Conservation (phyloP, 148 eudicot species). For the Fallopia convolvulus region DNA sequence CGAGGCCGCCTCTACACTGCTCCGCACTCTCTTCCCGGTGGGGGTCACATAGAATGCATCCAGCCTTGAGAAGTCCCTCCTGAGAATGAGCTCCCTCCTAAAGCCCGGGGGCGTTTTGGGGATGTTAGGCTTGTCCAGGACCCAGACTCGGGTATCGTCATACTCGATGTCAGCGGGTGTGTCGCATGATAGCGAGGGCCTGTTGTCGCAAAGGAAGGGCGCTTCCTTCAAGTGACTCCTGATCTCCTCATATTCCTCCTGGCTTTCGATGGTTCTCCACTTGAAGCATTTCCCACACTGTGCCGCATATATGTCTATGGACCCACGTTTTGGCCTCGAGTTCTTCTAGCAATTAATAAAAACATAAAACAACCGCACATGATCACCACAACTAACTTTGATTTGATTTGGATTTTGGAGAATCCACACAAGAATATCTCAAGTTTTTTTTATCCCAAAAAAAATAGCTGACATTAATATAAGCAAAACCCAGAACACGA, state of each 20-base stretch:
- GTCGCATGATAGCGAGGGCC: conserved; percentile 34
- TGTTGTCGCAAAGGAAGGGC: conserved; percentile 52
- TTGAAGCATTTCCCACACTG: conserved; percentile 66
- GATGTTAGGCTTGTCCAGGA: conserved; percentile 52
- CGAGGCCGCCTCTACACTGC: conserved; percentile 24
- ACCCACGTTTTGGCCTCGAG: conserved; percentile 23
- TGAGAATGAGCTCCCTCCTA: conserved; percentile 35
- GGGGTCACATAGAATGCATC: conserved; percentile 54
- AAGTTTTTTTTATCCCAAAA: too few relatives aligned
- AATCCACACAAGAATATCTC: neutral
- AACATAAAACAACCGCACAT: neutral
- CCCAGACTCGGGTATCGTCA: conserved; percentile 55
- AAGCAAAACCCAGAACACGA: too few relatives aligned
- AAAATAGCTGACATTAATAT: too few relatives aligned
- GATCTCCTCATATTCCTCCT: conserved; percentile 60
- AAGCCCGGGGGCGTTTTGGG: conserved; percentile 66
- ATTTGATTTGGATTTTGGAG: neutral
- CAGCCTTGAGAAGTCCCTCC: conserved; percentile 54
- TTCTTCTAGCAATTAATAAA: neutral
- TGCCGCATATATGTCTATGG: conserved; percentile 37
- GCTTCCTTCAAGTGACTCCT: conserved; percentile 38
- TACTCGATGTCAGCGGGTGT: conserved; percentile 55
- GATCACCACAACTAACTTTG: neutral
- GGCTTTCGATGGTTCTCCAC: conserved; percentile 52
- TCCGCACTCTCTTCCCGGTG: conserved; percentile 39